A percentile compares a stretch with the other conserved stretches of the same genome.
phyloP scores from a whole-genome alignment of 345 rosid genomes.

The Syzygium aqueum region DNA sequence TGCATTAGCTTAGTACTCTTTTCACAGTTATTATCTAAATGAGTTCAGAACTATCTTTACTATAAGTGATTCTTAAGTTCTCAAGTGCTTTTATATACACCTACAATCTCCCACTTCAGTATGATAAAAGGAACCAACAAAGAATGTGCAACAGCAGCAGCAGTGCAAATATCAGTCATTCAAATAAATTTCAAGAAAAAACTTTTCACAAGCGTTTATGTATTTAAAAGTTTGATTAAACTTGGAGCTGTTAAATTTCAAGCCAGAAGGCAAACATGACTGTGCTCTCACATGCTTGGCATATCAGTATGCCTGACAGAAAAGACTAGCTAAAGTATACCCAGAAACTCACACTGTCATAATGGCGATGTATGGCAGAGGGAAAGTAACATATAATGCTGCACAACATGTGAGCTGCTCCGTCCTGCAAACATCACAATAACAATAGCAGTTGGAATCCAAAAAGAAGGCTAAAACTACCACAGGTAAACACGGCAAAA shows the following conservation, averaged over 20 bases:
- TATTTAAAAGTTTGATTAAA: background rate
- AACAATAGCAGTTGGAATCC: background rate
- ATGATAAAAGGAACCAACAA: background rate
- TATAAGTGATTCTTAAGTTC: background rate
- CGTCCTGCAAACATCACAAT: background rate
- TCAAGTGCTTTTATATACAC: background rate
- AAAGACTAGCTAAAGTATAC: background rate
- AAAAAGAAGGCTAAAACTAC: background rate
- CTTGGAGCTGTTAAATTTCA: background rate
- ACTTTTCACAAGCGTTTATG: background rate
- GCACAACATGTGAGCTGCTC: background rate
- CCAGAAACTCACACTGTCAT: conserved; percentile 1
- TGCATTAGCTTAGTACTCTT: background rate
- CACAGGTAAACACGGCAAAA: background rate
- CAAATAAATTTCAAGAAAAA: background rate
- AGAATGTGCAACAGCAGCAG: background rate
- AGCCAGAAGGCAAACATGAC: background rate
- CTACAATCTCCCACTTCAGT: background rate
- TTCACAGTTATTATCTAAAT: background rate
- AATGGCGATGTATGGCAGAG: background rate
- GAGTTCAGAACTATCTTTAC: background rate
- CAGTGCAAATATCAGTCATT: background rate
- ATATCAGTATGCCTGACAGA: background rate
- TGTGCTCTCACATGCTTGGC: background rate
- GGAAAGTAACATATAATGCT: background rate